Conservation (phyloP, 2,329 filamentous ascomycete genomes). For the Pezicula rhizophila region DNA sequence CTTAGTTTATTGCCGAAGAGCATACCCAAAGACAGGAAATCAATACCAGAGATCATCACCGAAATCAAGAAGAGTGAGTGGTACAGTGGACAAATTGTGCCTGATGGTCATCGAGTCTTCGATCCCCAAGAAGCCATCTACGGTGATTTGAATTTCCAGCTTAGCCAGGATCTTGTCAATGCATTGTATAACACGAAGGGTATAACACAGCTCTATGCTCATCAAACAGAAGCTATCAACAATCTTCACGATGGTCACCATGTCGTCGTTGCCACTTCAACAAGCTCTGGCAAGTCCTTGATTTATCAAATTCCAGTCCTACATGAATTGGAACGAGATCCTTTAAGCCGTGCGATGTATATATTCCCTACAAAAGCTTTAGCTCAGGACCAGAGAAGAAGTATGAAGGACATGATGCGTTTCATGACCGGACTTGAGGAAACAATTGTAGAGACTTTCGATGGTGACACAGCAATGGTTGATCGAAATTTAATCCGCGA, state of each 20-base stretch:
- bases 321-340: conserved; percentile 75
- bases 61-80: conserved; percentile 78
- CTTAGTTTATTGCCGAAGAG: conserved; percentile 52
- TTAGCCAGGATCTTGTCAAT: conserved; percentile 92
- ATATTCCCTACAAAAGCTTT: conserved; percentile 97
- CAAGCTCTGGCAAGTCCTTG: conserved; percentile 94
- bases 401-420: conserved; percentile 74
- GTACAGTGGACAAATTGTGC: conserved; percentile 91
- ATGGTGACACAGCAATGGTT: conserved; percentile 84
- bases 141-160: conserved; percentile 75
- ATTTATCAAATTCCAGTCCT: conserved; percentile 95
- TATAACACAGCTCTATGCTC: conserved; percentile 81
- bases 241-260: conserved; percentile 73
- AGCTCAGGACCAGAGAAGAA: conserved; percentile 88
- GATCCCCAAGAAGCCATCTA: conserved; percentile 77
- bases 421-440: conserved; percentile 76
- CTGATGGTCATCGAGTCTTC: conserved; percentile 86
- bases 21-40: conserved; percentile 75
- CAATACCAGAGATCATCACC: conserved; percentile 76
- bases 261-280: conserved; percentile 91
- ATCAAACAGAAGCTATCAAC: conserved; percentile 93
- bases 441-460: conserved; percentile 83
- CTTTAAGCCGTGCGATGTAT: conserved; percentile 80
- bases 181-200: conserved; percentile 87
- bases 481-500: conserved; percentile 77